Evolutionary conservation across 1,284 basidiomycete species (phyloP), one percentile per base, ranked within the genome.

Genomic region (Cryptococcus sp.): DNA sequence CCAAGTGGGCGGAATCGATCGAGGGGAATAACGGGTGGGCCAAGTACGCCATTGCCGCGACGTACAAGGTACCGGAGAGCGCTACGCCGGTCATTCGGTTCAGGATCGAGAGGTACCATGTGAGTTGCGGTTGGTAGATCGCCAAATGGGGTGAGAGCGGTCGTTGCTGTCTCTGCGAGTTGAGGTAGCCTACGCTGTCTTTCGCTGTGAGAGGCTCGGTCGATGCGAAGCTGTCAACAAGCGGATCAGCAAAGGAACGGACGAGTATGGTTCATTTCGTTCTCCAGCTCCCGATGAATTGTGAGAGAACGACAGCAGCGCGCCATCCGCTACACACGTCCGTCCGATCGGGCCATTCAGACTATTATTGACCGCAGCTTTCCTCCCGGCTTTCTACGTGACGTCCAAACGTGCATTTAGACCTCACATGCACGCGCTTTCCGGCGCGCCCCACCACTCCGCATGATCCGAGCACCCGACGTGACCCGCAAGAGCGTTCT

Each of bases 91-190:
- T 91, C 49, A 85, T 79, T 77, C 95, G 89, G 81, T 98, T 88
- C 35, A 84, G 84, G 71, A 95, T 93, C 16, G 93, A 96, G 3
- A 80, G 83, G 56, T 88, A 41, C 91, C 91, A 96, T 46, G 95
- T 98, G 48, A 83, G 67, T 72, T 75, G 55, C 7, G 49, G 93
- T 78, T 96, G 90, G 82, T 98, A 99, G 79, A 98, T 97, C 50
- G 91, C 91, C 70, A 94, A 89, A 79, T 97, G 93, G 22, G 96
- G 95, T 70, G 88, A 90, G 58, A 84, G 88, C 19, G 96, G 95
- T 30, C 95, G 88, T 51, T 83, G 81, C 52, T 89, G 81, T 64
- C 95, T 87, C 78, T 97, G 93, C 64, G 85, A 78, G 83, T 99
- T 95, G 64, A 98, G 82, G 63, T 95, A 62, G 17, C 69, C 63